Percentiles rank a stretch among this genome's conserved stretches.
Conservation (phyloP, 495 filamentous ascomycete genomes). For the Aspergillus haitiensis region DNA sequence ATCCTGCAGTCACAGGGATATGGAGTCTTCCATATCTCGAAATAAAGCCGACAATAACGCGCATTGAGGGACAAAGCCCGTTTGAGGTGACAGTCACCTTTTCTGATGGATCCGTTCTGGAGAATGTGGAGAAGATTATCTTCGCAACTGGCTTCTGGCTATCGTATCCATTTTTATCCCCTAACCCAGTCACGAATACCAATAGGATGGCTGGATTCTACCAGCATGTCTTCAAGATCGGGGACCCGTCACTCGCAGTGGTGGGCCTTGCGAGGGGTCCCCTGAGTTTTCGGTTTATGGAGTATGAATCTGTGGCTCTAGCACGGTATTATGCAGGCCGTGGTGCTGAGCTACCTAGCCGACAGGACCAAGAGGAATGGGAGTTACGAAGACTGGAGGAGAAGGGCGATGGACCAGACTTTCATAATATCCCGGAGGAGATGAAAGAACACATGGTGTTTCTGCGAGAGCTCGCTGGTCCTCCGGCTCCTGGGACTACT, state of each 20-base stretch:
- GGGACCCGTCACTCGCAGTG: constrained; percentile 31
- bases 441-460: constrained; percentile 53
- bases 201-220: constrained; percentile 31
- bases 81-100: constrained; percentile 28
- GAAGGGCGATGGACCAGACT: constrained; percentile 43
- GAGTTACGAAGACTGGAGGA: constrained; percentile 42
- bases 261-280: constrained; percentile 44
- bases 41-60: constrained; percentile 22
- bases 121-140: constrained; percentile 49
- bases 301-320: constrained; percentile 54
- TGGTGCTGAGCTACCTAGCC: constrained; percentile 32
- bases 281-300: constrained; percentile 52
- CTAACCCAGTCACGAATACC: constrained; percentile 26
- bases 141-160: constrained; percentile 53
- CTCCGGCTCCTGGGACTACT: constrained; percentile 37
- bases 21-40: constrained; percentile 31
- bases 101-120: constrained; percentile 36
- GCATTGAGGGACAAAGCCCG: constrained; percentile 12
- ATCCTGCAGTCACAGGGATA: constrained; percentile 16
- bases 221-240: constrained; percentile 33
- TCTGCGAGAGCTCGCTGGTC: constrained; percentile 41
- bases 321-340: constrained; percentile 50
- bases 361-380: constrained; percentile 45
- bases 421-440: constrained; percentile 46
- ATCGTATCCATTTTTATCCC: constrained; percentile 41